A percentile compares a stretch with the other conserved stretches of the same genome.
Evolutionary conservation across 2,329 filamentous ascomycete genomes (phyloP).

Genomic region (Fonsecaea monophora): DNA sequence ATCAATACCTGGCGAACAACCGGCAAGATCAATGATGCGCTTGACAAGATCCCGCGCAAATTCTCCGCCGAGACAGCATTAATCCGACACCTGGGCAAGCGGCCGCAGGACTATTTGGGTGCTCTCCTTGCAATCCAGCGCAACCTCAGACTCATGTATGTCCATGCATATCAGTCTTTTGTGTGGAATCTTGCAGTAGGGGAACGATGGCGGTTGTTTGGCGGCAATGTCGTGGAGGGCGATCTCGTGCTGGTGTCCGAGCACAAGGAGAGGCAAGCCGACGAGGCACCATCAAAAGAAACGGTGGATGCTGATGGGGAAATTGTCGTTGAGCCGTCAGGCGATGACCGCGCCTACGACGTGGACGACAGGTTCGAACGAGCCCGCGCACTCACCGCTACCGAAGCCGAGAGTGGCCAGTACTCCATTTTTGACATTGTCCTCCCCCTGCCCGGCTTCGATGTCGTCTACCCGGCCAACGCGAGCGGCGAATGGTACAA

Average conservation of each 20-base stretch:
- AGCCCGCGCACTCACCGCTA: constrained; percentile 74
- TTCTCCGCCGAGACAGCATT: constrained; percentile 82
- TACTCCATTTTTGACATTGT: constrained; percentile 89
- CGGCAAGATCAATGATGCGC: constrained; percentile 64
- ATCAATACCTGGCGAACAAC: constrained; percentile 75
- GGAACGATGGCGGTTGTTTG: constrained; percentile 78
- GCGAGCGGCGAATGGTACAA: constrained; percentile 82
- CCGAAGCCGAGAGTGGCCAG: constrained; percentile 77
- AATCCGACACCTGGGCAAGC: constrained; percentile 72
- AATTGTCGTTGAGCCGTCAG: constrained; percentile 67
- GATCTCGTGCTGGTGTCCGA: constrained; percentile 78
- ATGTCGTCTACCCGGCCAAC: constrained; percentile 85
- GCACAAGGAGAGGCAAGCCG: constrained; percentile 57
- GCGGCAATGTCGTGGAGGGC: constrained; percentile 76
- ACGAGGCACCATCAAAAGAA: constrained; percentile 39
- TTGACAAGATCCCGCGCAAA: constrained; percentile 74
- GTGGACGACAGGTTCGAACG: constrained; percentile 67
- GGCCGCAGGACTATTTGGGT: constrained; percentile 75
- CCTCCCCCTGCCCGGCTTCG: constrained; percentile 88
- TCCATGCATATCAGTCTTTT: constrained; percentile 93
- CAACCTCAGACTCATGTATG: constrained; percentile 88
- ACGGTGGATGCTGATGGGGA: constrained; percentile 68
- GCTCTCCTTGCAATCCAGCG: constrained; percentile 81
- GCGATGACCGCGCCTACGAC: constrained; percentile 61
- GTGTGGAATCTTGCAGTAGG: constrained; percentile 91